Evolutionary conservation across 768 basidiomycete species (phyloP).

Genomic region (Sarcodon aspratus): DNA sequence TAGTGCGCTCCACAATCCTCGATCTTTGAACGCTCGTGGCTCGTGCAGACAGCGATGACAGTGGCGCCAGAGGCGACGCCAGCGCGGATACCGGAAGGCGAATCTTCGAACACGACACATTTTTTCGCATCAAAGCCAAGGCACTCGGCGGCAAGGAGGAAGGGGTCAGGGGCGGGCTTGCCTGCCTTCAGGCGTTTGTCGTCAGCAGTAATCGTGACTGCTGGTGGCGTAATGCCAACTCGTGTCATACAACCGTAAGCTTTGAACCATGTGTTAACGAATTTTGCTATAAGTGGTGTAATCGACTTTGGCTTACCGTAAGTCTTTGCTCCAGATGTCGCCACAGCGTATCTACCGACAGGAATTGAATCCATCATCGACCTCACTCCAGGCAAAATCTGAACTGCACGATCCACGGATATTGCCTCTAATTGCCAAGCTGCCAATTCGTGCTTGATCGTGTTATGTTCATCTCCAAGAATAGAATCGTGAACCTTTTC

Average conservation of each 20-base stretch:
- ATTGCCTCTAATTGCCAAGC: constrained; percentile 49
- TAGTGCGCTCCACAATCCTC: constrained; percentile 46
- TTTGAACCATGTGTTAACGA: constrained; percentile 13
- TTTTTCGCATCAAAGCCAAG: constrained; percentile 42
- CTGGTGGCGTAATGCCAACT: constrained; percentile 56
- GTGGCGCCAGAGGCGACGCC: constrained; percentile 66
- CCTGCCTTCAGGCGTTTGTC: constrained; percentile 61
- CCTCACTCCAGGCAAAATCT: constrained; percentile 61
- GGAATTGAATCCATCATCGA: constrained; percentile 57
- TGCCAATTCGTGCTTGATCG: constrained; percentile 21
- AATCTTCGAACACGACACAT: constrained; percentile 77
- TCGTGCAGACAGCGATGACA: constrained; percentile 69
- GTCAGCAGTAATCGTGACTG: constrained; percentile 66
- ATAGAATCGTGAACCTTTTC: constrained; percentile 24
- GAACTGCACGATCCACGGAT: constrained; percentile 49
- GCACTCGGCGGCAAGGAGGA: constrained; percentile 49
- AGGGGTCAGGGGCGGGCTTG: constrained; percentile 53
- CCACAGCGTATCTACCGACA: constrained; percentile 55
- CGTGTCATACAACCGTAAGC: constrained; percentile 61
- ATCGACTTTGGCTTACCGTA: too few species aligned
- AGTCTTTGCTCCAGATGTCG: constrained; percentile 64
- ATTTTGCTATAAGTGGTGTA: too few species aligned
- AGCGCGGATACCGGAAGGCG: constrained; percentile 49
- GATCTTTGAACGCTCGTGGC: constrained; percentile 46
- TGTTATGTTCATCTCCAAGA: constrained; percentile 16